Percentiles rank a stretch among this genome's conserved stretches.
These are phyloP conservation scores for Zymoseptoria crescenta DNA, from an alignment of 2,329 filamentous ascomycete genomes.

Conservation along the genomic window DNA sequence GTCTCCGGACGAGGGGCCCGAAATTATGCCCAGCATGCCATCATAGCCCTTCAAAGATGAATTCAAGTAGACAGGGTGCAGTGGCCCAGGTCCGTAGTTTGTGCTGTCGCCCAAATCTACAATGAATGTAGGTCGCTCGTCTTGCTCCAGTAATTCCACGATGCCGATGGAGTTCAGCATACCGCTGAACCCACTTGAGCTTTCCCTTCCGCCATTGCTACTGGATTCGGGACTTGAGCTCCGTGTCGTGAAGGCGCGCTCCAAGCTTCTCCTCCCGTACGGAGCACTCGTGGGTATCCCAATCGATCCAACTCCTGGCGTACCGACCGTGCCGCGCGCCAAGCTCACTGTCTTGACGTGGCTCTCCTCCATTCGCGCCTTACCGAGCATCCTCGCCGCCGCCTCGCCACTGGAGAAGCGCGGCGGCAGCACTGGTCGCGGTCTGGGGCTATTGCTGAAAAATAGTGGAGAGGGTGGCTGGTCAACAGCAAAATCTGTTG, in stretches of 20 bases:
- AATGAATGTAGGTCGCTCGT: slow-evolving; percentile 68
- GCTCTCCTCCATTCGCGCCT: slow-evolving; percentile 42
- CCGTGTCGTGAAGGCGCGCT: slow-evolving; percentile 23
- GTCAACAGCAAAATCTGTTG: slow-evolving; percentile 16
- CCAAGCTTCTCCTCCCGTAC: slow-evolving; percentile 33
- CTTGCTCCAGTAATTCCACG: slow-evolving; percentile 66
- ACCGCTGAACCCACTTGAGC: slow-evolving; percentile 22
- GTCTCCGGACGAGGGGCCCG: slow-evolving; percentile 38
- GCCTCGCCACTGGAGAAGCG: slow-evolving; percentile 52
- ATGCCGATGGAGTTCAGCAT: slow-evolving; percentile 59
- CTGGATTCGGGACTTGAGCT: slow-evolving; percentile 22
- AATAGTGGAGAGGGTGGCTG: slow-evolving; percentile 44
- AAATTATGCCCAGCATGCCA: slow-evolving; percentile 50
- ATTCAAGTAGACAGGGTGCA: slow-evolving; percentile 63
- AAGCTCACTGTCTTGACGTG: slow-evolving; percentile 46
- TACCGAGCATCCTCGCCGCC: slow-evolving; percentile 51
- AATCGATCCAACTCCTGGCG: slow-evolving; percentile 8
- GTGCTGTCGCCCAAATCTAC: slow-evolving; percentile 56
- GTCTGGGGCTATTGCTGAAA: slow-evolving; percentile 42
- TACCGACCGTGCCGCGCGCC: slow-evolving; percentile 39
- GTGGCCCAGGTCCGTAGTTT: slow-evolving; percentile 46
- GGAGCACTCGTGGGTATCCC: slow-evolving; percentile 18
- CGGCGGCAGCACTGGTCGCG: slow-evolving; percentile 38
- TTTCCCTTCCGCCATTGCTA: slow-evolving; percentile 12
- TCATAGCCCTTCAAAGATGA: slow-evolving; percentile 53